Conservation (phyloP, 331 rosid species). For the Quercus tomentella region DNA sequence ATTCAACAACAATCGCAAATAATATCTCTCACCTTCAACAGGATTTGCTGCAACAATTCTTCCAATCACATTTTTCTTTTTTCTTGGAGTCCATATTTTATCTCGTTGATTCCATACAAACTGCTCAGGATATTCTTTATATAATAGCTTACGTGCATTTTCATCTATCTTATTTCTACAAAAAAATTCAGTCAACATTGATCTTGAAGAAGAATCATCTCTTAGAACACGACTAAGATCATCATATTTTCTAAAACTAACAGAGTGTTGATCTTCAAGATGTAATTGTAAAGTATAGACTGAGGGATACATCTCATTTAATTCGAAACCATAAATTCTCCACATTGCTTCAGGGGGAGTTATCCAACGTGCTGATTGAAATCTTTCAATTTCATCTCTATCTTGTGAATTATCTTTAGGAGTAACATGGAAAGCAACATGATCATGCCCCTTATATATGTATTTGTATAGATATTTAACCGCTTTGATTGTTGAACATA, state of each 20-base stretch:
- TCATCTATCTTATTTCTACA: background rate
- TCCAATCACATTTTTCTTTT: background rate
- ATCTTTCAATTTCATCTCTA: background rate
- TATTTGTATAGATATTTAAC: too few relatives aligned
- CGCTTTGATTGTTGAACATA: too few relatives aligned
- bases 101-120: background rate
- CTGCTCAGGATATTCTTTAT: background rate
- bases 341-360: constrained; percentile 1
- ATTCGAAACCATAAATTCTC: background rate
- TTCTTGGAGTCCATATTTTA: background rate
- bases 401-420: background rate
- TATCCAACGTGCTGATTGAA: background rate
- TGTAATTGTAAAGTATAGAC: background rate
- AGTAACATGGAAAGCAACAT: background rate
- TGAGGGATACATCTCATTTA: background rate
- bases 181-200: background rate
- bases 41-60: background rate
- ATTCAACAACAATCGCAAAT: background rate
- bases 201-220: background rate
- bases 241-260: background rate
- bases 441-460: background rate
- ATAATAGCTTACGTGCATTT: background rate
- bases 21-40: background rate
- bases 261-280: background rate
- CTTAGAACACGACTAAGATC: background rate